Conservation (phyloP, 2,329 filamentous ascomycete genomes). For the Fragosphaeria purpurea region DNA sequence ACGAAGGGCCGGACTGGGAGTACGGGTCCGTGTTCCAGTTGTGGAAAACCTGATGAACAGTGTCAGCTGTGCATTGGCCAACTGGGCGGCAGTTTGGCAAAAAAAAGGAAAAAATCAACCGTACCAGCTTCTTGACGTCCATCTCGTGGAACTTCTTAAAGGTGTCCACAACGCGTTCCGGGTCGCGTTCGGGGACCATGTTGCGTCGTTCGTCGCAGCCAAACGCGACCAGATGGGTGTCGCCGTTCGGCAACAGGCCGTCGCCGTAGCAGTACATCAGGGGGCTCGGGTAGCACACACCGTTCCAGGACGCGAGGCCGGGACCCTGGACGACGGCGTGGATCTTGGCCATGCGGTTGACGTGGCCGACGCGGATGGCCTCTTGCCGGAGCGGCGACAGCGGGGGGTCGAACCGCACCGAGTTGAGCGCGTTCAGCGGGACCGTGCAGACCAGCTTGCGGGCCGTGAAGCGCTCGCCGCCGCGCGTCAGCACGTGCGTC, state of each 20-base stretch:
- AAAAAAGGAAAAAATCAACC: too few relatives aligned
- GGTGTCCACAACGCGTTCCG: too few relatives aligned
- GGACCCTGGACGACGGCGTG: constrained; percentile 26
- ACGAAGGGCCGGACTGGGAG: constrained; percentile 30
- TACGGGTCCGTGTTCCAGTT: constrained; percentile 39
- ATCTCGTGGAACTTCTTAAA: too few relatives aligned
- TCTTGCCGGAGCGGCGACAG: constrained; percentile 23
- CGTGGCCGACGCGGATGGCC: constrained; percentile 29
- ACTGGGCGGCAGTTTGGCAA: too few relatives aligned
- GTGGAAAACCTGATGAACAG: constrained; percentile 29
- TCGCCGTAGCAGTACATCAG: constrained; percentile 35
- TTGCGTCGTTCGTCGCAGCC: constrained; percentile 18
- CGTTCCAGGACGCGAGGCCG: too few relatives aligned
- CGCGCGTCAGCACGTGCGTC: neutral
- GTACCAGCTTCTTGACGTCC: constrained; percentile 14
- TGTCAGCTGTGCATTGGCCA: constrained; percentile 17
- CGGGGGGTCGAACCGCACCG: constrained; percentile 30
- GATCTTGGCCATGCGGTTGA: constrained; percentile 36
- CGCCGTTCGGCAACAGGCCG: constrained; percentile 32
- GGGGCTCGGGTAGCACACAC: too few relatives aligned
- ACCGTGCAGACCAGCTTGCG: constrained; percentile 30
- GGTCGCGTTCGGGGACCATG: too few relatives aligned
- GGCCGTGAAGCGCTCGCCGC: neutral
- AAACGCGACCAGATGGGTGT: constrained; percentile 38
- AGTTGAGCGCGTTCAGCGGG: constrained; percentile 33